Evolutionary conservation across 1,284 basidiomycete species (phyloP), one percentile per base, ranked within the genome.

Genomic region (Fomes fomentarius): DNA sequence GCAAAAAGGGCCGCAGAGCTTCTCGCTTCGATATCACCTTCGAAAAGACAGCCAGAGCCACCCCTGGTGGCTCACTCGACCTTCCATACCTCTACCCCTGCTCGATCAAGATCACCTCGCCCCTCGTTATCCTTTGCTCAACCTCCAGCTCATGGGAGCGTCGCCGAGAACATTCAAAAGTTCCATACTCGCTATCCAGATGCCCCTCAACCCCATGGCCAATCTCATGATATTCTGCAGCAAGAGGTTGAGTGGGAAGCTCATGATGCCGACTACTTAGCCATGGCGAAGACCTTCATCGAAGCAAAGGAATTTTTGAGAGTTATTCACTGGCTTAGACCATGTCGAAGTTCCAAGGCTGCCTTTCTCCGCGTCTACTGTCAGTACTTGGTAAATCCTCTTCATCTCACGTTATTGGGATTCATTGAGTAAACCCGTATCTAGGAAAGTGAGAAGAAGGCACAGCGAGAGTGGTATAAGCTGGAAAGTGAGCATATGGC

Each of bases 281-380:
- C 83, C 55, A 79, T 91, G 24, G 95, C 93, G 1, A 88, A 87
- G 58, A 76, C 84, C 8, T 89, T 87, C 64, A 84, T 94, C 61
- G 87, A 94, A 58, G 77, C 85, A 19, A 88, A 89, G 60, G 94
- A 98, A 66, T 89, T 90, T 62, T 79, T 86, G 50, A 82, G 94
- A 56, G 92, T 88, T 35, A 82, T 84, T 7, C 82, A 87, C 63
- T 72, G 84, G 49, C 72, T 97, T 42, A 74, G 76, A 40, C 73
- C 77, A 11, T 90, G 88, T 61, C 80, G 70, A 61, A 89, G 89
- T 56, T 73, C 84, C 24, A 91, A 90, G 64, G 87, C 89, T 1
- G 77, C 77, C 17, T 98, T 98, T 71, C 67, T 98, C 61, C 79
- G 80, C 45, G 73, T 89, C 33, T 98, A 98, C 68, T 83, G 91